A percentile compares a stretch with the other conserved stretches of the same genome.
Conservation (phyloP, 495 filamentous ascomycete species). For the Hypomontagnella monticulosa region DNA sequence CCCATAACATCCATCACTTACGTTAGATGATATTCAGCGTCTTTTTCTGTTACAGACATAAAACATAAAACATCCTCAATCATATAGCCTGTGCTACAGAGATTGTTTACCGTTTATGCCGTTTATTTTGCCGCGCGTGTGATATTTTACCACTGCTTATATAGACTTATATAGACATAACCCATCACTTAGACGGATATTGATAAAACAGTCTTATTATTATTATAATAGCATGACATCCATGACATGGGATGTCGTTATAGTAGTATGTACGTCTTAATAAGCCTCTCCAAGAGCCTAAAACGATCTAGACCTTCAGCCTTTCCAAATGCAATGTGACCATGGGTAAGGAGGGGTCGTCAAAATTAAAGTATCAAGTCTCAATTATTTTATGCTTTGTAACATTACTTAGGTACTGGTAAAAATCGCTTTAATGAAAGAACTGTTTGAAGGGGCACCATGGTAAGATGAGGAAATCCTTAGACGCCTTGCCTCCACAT, state of each 20-base stretch:
- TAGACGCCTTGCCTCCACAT: background rate
- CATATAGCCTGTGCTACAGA: slow-evolving; percentile 14
- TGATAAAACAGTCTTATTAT: slow-evolving; percentile 2
- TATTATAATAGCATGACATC: slow-evolving; percentile 17
- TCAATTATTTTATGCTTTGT: slow-evolving; percentile 1
- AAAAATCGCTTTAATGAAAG: slow-evolving; percentile 37
- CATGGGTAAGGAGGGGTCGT: slow-evolving; percentile 30
- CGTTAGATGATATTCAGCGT: background rate
- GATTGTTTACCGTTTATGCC: slow-evolving; percentile 1
- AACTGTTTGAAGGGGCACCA: slow-evolving; percentile 39
- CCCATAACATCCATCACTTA: slow-evolving; percentile 5
- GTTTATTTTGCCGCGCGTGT: slow-evolving; percentile 8
- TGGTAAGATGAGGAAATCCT: slow-evolving; percentile 17
- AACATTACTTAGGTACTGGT: slow-evolving; percentile 2
- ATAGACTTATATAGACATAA: too few species aligned
- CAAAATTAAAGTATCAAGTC: slow-evolving; percentile 31
- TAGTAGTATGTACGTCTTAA: slow-evolving; percentile 9
- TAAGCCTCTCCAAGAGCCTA: slow-evolving; percentile 26
- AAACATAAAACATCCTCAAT: slow-evolving; percentile 8
- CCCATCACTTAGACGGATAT: slow-evolving; percentile 5
- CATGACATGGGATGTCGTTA: slow-evolving; percentile 6
- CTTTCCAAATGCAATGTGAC: slow-evolving; percentile 43
- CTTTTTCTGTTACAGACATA: slow-evolving; percentile 3
- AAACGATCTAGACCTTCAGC: slow-evolving; percentile 35
- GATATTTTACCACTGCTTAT: background rate